Conservation (phyloP, 768 basidiomycete genomes). For the Pisolithus albus region DNA sequence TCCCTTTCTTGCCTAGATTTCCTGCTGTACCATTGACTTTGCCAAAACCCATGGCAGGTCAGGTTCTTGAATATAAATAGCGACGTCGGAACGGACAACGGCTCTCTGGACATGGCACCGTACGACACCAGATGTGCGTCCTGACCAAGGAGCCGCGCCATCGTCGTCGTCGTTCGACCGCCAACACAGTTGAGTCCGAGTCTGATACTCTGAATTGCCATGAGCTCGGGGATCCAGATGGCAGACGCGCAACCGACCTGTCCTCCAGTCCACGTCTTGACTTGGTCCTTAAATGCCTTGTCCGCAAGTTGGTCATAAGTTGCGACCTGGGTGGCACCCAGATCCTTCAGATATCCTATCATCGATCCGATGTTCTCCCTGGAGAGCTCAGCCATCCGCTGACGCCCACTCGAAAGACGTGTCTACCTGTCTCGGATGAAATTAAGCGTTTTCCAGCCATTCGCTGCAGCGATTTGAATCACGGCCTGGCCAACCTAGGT, state of each 20-base stretch:
- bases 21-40: slow-evolving; percentile 59
- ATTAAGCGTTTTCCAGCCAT: slow-evolving; percentile 72
- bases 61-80: slow-evolving; percentile 83
- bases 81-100: slow-evolving; percentile 69
- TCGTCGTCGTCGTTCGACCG: slow-evolving; percentile 59
- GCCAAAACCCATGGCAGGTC: slow-evolving; percentile 73
- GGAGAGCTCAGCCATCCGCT: not conserved
- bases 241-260: slow-evolving; percentile 35
- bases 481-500: slow-evolving; percentile 74
- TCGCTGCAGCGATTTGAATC: slow-evolving; percentile 74
- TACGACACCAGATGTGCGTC: slow-evolving; percentile 78
- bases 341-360: slow-evolving; percentile 40
- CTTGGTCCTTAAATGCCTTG: slow-evolving; percentile 42
- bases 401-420: not conserved
- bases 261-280: slow-evolving; percentile 59
- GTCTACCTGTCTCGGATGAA: slow-evolving; percentile 66
- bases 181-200: slow-evolving; percentile 55
- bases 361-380: slow-evolving; percentile 51
- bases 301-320: slow-evolving; percentile 71
- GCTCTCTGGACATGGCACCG: slow-evolving; percentile 85
- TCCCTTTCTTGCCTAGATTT: slow-evolving; percentile 44
- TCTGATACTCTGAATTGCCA: slow-evolving; percentile 29
- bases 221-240: slow-evolving; percentile 6
- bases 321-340: slow-evolving; percentile 73
- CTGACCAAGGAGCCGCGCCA: slow-evolving; percentile 61